phyloP scores from a whole-genome alignment of 257 asterid genomes.

The Solanum raphanifolium region DNA sequence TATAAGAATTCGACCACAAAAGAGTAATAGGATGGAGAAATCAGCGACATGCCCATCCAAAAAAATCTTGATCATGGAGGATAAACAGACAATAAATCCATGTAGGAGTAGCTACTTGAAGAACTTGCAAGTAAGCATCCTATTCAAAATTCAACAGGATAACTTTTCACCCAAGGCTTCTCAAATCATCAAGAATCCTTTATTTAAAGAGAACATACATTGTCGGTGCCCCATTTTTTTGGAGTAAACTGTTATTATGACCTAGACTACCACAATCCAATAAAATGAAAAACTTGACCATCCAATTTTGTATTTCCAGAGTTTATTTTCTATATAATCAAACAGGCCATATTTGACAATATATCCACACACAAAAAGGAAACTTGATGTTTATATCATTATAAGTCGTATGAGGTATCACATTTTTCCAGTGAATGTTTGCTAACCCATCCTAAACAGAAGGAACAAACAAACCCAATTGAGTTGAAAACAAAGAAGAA shows the following conservation, averaged over 20 bases:
- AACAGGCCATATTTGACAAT: neutral
- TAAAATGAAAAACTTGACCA: neutral
- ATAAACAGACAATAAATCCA: neutral
- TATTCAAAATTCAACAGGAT: neutral
- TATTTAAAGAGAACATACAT: neutral
- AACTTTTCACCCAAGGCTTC: neutral
- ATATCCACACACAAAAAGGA: neutral
- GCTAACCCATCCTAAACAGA: neutral
- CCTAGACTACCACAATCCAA: neutral
- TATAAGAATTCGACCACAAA: neutral
- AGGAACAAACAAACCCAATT: neutral
- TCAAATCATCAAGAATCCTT: neutral
- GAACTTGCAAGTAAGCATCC: neutral
- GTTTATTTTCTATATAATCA: neutral
- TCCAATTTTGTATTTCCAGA: neutral
- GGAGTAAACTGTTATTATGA: neutral
- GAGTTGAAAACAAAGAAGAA: neutral
- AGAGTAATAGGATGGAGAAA: neutral
- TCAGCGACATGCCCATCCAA: neutral
- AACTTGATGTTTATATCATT: neutral
- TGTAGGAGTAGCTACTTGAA: neutral
- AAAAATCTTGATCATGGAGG: neutral
- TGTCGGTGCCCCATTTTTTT: neutral
- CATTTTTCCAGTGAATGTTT: neutral
- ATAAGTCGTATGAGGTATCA: neutral